Base-by-base conservation (phyloP, 2,329 filamentous ascomycete species). In the Cercospora berteroae region DNA sequence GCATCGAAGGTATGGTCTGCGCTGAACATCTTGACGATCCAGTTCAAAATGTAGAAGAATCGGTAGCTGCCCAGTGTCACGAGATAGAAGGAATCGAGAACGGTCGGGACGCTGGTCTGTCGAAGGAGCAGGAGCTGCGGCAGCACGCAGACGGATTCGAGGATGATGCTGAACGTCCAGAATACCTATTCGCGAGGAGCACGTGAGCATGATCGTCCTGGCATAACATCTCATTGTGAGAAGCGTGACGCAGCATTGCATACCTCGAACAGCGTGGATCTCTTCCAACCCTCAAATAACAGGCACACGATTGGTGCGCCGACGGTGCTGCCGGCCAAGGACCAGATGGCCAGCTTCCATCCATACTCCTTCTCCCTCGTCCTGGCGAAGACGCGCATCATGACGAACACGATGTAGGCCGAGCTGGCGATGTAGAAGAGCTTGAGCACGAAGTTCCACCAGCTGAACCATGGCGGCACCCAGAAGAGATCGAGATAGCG, bases 1-100 rank as follows among this genome's bases (percentile, higher is more conserved):
- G 88, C 84, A 36, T 73, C 70, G 68, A 89, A 88, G 70, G 84
- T 82, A 50, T 81, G 78, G 73, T 87, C 86, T 31, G 83, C 82
- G 9, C 84, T 82, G 74, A 91, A 88, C 23, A 67, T 60, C 25
- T 66, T 70, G 87, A 80, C 71, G 73, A 97, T 89, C 94, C 94
- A 98, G 79, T 97, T 97, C 58, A 97, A 80, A 68, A 96, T 89
- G 81, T 98, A 97, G 69, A 97, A 87, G 59, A 85, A 91, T 66
- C 94, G 91, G 81, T 97, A 98, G 12, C 90, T 90, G 39, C 94
- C 94, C 1, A 97, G 87, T 0, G 93, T 89, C 60, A 95, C 83
- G 64, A 98, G 90, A 80, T 98, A 98, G 81, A 91, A 97, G n/a
- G 92, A 96, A 79, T 97, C 92, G 80, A 98, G 94, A 57, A 97